phyloP scores from a whole-genome alignment of 2,329 filamentous ascomycete genomes.

The Pochonia chlamydosporia region DNA sequence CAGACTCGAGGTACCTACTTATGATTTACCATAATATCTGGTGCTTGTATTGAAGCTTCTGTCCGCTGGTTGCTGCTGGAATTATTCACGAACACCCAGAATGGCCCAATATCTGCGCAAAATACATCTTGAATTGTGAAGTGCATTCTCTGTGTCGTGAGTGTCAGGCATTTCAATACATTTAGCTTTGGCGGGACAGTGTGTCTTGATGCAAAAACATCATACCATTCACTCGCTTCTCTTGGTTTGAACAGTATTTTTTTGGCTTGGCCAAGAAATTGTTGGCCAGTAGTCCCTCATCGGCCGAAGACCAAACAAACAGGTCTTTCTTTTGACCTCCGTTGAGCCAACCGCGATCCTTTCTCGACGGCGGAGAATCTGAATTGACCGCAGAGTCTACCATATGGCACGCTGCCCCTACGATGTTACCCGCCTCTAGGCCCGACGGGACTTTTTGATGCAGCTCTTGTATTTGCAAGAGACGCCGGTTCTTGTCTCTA shows the following conservation, averaged over 20 bases:
- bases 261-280: background rate
- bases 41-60: too few species aligned
- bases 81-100: too few species aligned
- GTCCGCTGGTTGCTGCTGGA: too few species aligned
- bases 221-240: background rate
- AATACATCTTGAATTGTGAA: too few species aligned
- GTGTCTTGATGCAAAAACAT: background rate
- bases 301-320: background rate
- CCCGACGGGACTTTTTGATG: conserved; percentile 51
- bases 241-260: background rate
- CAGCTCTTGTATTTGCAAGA: conserved; percentile 61
- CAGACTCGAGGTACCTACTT: too few species aligned
- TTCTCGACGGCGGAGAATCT: background rate
- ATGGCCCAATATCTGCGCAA: too few species aligned
- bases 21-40: too few species aligned
- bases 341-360: background rate
- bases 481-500: conserved; percentile 64
- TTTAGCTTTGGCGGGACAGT: background rate
- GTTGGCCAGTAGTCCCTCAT: conserved; percentile 16
- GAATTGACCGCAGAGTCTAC: background rate
- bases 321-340: background rate
- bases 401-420: background rate
- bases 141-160: too few species aligned
- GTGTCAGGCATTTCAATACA: too few species aligned
- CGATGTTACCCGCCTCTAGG: background rate